Evolutionary conservation across 2,329 filamentous ascomycete genomes (phyloP), one percentile per base, ranked within the genome.

Genomic region (Penicillium sumatraense): DNA sequence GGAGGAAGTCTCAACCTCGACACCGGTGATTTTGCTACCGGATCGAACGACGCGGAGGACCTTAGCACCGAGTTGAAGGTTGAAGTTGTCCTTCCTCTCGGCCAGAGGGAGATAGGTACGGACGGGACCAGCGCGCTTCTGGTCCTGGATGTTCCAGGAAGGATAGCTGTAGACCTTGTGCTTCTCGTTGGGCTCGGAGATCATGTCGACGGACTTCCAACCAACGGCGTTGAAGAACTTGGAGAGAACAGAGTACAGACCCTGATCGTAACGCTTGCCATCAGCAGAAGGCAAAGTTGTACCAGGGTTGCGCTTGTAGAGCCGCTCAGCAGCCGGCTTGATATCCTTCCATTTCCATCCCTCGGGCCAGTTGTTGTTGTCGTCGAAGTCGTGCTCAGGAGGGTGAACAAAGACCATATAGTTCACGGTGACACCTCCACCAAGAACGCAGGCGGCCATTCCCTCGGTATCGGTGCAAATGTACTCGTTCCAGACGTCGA

Each of bases 271-370:
- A 23, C 83, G 78, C 67, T 86, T 79, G 44, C 85, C 85, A 65
- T 92, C 88, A 62, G 78, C 76, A 0, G 87, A 90, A 1, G 89
- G 88, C 41, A 78, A 76, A 42, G 83, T 83, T 0, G 87, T 90
- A 27, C 88, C 88, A 0, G 87, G 87, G 58, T 90, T 91, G n/a
- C 87, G 82, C 31, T 78, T 75, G 69, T 90, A 91, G 6, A 88
- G 84, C 38, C 84, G 81, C 24, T 82, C 73, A 5, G 86, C 83
- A 1, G 88, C 83, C 21, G 75, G 68, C 56, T 76, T 75, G 68
- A 91, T 82, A 62, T 91, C 87, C 5, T 75, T 68, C 16, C 84
- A 80, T 71, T 88, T 86, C 89, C 89, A 92, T 26, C 88, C 89
- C 1, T 75, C 60, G 1, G 89, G 89, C 76, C 89, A 92, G 70